Base-by-base conservation (phyloP, 148 eudicot genomes). In the Camellia granthamiana region DNA sequence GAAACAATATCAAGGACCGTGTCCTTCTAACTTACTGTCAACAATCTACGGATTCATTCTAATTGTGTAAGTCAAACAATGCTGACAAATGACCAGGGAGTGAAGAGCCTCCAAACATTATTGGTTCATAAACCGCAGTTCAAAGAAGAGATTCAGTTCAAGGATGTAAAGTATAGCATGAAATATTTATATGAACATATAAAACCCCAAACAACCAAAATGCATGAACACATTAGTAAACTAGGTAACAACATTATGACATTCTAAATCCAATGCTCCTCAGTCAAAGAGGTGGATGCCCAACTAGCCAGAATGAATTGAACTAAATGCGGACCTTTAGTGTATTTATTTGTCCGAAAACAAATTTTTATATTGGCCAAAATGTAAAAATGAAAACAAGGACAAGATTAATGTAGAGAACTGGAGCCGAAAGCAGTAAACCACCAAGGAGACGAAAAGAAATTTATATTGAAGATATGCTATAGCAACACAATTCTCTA, bases 401-500 rank as follows among this genome's bases (percentile, higher is more conserved):
- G 38, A 55, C 65, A 70, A 59, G 30, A 66, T 38, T 55, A 58
- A 55, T 72, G 79, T 8, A 41, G 62, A 13, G 16, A 47, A 41
- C 44, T 63, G n/a, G 9, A 60, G 41, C 61, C 7, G 21, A 5
- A 46, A 12, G 60, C 16, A 68, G 9, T 21, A 42, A 58, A n/a
- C 38, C 56, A 44, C 68, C 5, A 41, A 23, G 44, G 51, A 30
- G 44, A 38, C 5, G 49, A 38, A 55, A 15, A 15, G 16, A 60
- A 58, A 14, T 38, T 63, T 23, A 23, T 42, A 41, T 10, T 42
- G 58, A 38, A 43, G 44, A 58, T 61, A 70, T 15, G 23, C 47
- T 64, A 13, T 10, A 69, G 49, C 41, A 67, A 52, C 46, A 55
- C 5, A 15, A 30, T 46, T 18, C 73, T 51, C 66, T 85, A 92